Conservation (phyloP, 495 filamentous ascomycete species). For the Penicillium mononematosum region DNA sequence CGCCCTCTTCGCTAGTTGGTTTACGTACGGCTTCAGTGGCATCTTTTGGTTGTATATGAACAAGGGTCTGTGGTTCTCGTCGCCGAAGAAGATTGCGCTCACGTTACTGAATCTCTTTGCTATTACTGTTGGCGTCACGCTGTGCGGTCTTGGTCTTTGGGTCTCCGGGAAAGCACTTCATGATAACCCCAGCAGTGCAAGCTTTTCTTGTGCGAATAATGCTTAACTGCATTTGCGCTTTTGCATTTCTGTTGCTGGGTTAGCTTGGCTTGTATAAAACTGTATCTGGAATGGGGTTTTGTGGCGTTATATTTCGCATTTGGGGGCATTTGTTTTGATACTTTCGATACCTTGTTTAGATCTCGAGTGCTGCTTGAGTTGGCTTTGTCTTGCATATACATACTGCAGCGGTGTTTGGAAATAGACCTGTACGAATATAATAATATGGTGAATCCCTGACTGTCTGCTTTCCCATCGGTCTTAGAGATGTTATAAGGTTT, state of each 20-base stretch:
- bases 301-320: background rate
- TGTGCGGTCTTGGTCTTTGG: slow-evolving; percentile 47
- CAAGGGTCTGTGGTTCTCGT: slow-evolving; percentile 29
- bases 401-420: too few relatives aligned
- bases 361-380: background rate
- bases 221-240: slow-evolving; percentile 14
- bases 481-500: too few relatives aligned
- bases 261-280: background rate
- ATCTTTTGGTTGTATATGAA: slow-evolving; percentile 49
- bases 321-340: background rate
- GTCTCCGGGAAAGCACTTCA: slow-evolving; percentile 44
- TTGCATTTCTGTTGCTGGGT: background rate
- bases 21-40: slow-evolving; percentile 44
- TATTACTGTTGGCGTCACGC: slow-evolving; percentile 33
- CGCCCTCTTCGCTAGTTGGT: slow-evolving; percentile 45
- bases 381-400: background rate
- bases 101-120: slow-evolving; percentile 31
- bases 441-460: too few relatives aligned
- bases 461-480: too few relatives aligned
- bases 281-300: background rate
- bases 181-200: slow-evolving; percentile 35
- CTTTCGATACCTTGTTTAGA: background rate
- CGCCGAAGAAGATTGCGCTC: slow-evolving; percentile 32
- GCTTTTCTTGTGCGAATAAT: slow-evolving; percentile 48
- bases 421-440: too few relatives aligned